Percentiles rank a stretch among this genome's conserved stretches.
phyloP scores from a whole-genome alignment of 1,139 yeast species.

The Geotrichum cucujoidarum region DNA sequence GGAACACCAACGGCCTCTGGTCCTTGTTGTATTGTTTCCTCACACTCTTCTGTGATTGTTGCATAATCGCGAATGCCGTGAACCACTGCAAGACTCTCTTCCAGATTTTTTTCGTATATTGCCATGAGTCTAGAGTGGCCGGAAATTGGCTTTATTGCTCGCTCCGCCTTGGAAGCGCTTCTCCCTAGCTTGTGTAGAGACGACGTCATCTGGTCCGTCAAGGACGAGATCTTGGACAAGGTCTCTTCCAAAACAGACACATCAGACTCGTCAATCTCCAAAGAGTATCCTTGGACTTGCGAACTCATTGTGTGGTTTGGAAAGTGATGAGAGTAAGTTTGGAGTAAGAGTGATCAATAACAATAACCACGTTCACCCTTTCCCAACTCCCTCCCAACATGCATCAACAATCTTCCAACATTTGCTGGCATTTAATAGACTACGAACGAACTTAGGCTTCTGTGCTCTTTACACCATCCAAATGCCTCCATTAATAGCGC shows the following conservation, averaged over 20 bases:
- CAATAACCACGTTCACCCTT: too few species aligned
- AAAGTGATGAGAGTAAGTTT: background rate
- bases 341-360: too few species aligned
- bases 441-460: too few species aligned
- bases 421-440: too few species aligned
- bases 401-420: too few species aligned
- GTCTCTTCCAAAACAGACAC: slow-evolving; percentile 77
- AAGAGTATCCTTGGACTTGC: slow-evolving; percentile 14
- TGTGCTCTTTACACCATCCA: too few species aligned
- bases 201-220: slow-evolving; percentile 53
- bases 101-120: slow-evolving; percentile 50
- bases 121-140: slow-evolving; percentile 56
- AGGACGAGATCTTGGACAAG: slow-evolving; percentile 51
- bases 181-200: slow-evolving; percentile 54
- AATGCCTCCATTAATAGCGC: too few species aligned
- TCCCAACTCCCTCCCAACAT: too few species aligned
- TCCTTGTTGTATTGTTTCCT: slow-evolving; percentile 23
- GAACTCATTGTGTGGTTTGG: slow-evolving; percentile 7
- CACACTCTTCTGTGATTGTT: slow-evolving; percentile 36
- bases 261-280: slow-evolving; percentile 64
- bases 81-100: slow-evolving; percentile 55
- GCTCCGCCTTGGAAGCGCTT: slow-evolving; percentile 58
- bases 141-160: slow-evolving; percentile 66
- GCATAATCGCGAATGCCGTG: slow-evolving; percentile 65
- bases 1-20: slow-evolving; percentile 27